Evolutionary conservation across 1,139 yeast genomes (phyloP), one percentile per base, ranked within the genome.

Genomic region (Suhomyces kunorum): DNA sequence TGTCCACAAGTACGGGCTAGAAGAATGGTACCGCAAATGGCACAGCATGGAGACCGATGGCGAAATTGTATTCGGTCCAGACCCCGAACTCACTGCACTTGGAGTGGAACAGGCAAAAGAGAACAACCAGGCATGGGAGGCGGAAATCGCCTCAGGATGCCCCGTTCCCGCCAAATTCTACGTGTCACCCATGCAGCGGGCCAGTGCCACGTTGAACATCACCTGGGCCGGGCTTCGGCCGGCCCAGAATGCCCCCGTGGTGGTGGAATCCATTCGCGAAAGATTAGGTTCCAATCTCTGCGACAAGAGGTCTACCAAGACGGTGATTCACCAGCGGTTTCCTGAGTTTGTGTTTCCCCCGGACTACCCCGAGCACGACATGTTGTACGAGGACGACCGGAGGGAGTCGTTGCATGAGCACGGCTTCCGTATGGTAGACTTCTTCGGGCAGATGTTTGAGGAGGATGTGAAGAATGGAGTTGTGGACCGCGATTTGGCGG

Each of bases 61-160:
- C 9, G 63, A 68, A 28, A 57, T 66, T n/a, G 65, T 61, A 2
- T 70, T 74, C 70, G 78, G 68, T 2, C 78, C 78, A 0, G 78
- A 72, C 49, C 71, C 78, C 6, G 64, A 62, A 31, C 65, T 72
- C 47, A 71, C 76, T 12, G 62, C 55, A 2, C 55, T 64, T 40
- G 76, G 77, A 1, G 42, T 55, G 17, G 47, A 47, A 12, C 76
- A 71, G 47, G 77, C 76, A 13, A 53, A 53, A 36, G 56, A 53
- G 28, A 57, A 57, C 40, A 42, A 50, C 39, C 41, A 30, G n/a
- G 53, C 51, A 12, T 58, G 61, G 62, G 40, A 44, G 28, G 36
- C 40, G 15, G 56, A 55, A 32, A 38, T 56, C 3, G 47, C 38
- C 12, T 39, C 45, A 18, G 59, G 59, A 2, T 53, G 54, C 5